Conservation (phyloP, 2,329 filamentous ascomycete species). For the Chrysoporthe deuterocubensis region DNA sequence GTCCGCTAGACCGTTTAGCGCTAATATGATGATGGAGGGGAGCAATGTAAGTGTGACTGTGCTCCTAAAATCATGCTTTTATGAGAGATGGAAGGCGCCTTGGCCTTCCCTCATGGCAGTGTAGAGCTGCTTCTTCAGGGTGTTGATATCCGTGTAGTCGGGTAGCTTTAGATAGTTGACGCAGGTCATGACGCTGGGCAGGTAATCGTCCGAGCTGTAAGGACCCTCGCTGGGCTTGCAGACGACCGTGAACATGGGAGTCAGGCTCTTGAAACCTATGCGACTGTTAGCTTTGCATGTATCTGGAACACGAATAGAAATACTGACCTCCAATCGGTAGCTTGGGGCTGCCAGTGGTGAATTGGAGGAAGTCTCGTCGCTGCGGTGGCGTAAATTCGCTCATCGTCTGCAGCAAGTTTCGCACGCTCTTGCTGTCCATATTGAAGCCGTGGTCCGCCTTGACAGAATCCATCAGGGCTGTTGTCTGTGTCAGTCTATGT, state of each 20-base stretch:
- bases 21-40: neutral
- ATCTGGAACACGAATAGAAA: neutral
- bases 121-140: slow-evolving; percentile 77
- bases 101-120: slow-evolving; percentile 94
- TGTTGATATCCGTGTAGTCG: slow-evolving; percentile 81
- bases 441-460: slow-evolving; percentile 99
- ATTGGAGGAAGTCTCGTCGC: slow-evolving; percentile 93
- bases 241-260: slow-evolving; percentile 98
- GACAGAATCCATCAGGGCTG: slow-evolving; percentile 95
- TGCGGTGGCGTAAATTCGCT: slow-evolving; percentile 76
- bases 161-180: slow-evolving; percentile 99
- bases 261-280: slow-evolving; percentile 95
- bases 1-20: slow-evolving; percentile 13
- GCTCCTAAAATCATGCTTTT: slow-evolving; percentile 33
- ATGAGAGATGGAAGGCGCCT: slow-evolving; percentile 95
- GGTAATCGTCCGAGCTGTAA: slow-evolving; percentile 91
- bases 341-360: slow-evolving; percentile 97
- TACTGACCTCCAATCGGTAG: slow-evolving; percentile 92
- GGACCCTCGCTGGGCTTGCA: slow-evolving; percentile 98
- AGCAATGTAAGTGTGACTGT: neutral
- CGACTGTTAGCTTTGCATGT: slow-evolving; percentile 34
- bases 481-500: slow-evolving; percentile 32
- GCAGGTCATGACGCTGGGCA: slow-evolving; percentile 99
- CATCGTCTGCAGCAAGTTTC: slow-evolving; percentile 92
- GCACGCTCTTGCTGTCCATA: slow-evolving; percentile 95